Evolutionary conservation across 2,329 filamentous ascomycete species (phyloP).

Genomic region (Chaetomiaceae sp.): DNA sequence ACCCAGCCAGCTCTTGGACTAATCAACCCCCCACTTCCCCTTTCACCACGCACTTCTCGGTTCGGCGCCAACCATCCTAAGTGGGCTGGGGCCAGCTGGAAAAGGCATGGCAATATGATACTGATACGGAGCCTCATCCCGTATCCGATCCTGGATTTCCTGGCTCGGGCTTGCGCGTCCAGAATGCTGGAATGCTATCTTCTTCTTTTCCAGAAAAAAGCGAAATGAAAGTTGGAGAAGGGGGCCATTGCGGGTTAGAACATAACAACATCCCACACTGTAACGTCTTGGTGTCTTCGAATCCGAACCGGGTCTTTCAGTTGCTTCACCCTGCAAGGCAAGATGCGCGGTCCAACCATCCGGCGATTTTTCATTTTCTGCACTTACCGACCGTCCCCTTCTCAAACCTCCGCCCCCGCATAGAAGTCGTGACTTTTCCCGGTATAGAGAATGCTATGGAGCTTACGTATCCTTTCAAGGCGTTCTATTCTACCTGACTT

Average conservation of each 20-base stretch:
- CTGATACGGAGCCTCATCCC: constrained; percentile 7
- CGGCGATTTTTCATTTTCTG: background rate
- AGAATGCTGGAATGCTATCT: background rate
- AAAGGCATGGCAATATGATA: background rate
- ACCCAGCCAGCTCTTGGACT: no score
- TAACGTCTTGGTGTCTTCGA: background rate
- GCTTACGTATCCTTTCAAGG: background rate
- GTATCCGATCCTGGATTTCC: background rate
- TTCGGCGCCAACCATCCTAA: background rate
- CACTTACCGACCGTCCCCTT: no score
- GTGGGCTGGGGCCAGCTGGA: no score
- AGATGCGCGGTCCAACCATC: background rate
- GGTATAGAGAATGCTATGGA: no score
- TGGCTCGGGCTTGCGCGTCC: background rate
- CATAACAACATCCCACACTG: background rate
- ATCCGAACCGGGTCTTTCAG: background rate
- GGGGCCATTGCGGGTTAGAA: background rate
- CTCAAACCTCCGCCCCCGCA: background rate
- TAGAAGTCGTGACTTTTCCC: no score
- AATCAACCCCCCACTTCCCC: background rate
- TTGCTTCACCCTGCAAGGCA: no score
- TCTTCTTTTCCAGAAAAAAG: constrained; percentile 19
- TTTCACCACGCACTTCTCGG: background rate
- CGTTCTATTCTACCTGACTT: background rate
- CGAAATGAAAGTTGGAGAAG: background rate